These are phyloP conservation scores for Rhizodiscina lignyota DNA, from an alignment of 495 filamentous ascomycete genomes.

Conservation along the genomic window DNA sequence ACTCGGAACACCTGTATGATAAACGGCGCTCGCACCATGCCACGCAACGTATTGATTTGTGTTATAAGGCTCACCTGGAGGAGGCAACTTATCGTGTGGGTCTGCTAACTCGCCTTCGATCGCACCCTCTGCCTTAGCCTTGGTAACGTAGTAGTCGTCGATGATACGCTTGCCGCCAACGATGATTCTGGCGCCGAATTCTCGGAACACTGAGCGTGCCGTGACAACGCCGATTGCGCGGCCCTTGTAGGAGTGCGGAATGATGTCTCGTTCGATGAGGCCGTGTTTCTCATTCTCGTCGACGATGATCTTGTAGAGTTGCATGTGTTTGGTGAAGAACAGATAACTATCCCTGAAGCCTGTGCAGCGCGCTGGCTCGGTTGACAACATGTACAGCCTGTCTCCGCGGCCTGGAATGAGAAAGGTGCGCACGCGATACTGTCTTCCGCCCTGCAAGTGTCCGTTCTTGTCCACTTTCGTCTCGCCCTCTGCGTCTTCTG, in stretches of 20 bases:
- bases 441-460: constrained; percentile 59
- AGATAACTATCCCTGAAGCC: constrained; percentile 95
- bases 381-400: constrained; percentile 91
- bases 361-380: constrained; percentile 88
- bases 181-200: constrained; percentile 88
- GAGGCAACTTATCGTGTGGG: constrained; percentile 59
- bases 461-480: constrained; percentile 84
- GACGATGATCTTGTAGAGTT: constrained; percentile 90
- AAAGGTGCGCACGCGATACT: constrained; percentile 90
- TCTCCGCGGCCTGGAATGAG: constrained; percentile 71
- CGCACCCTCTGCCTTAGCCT: constrained; percentile 60
- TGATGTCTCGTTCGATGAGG: constrained; percentile 82
- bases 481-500: constrained; percentile 78
- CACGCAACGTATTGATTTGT: constrained; percentile 95
- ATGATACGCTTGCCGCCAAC: constrained; percentile 71
- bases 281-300: constrained; percentile 85
- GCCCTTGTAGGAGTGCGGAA: constrained; percentile 96
- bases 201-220: constrained; percentile 87
- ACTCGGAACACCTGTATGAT: constrained; percentile 66
- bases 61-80: constrained; percentile 64
- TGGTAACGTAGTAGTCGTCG: constrained; percentile 80
- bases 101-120: constrained; percentile 85
- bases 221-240: constrained; percentile 95
- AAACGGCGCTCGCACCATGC: constrained; percentile 91
- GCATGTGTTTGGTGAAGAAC: constrained; percentile 93